These are phyloP conservation scores for Starmerella bombicola DNA, from an alignment of 805 yeast species.

Conservation along the genomic window DNA sequence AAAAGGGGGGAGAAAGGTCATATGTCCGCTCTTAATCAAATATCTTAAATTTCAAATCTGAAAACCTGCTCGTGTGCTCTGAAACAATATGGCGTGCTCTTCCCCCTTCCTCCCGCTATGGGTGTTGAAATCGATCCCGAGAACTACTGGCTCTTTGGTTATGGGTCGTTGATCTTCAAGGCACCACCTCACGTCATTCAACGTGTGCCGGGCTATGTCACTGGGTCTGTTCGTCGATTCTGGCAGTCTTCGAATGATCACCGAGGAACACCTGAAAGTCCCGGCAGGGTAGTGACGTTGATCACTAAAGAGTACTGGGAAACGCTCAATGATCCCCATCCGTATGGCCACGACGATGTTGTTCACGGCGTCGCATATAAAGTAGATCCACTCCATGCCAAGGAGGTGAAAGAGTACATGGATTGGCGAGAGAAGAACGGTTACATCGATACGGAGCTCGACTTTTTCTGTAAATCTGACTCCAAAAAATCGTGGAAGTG, in stretches of 20 bases:
- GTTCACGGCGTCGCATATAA: conserved; percentile 78
- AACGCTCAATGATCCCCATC: conserved; percentile 35
- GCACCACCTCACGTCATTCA: conserved; percentile 67
- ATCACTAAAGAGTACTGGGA: conserved; percentile 45
- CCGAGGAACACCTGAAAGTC: conserved; percentile 73
- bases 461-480: conserved; percentile 40
- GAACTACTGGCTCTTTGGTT: conserved; percentile 65
- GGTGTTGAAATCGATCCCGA: conserved; percentile 12
- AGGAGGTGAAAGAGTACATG: conserved; percentile 51
- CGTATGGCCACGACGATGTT: conserved; percentile 28
- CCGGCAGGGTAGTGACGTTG: conserved; percentile 82
- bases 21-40: no score
- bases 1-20: no score
- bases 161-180: conserved; percentile 78
- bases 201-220: conserved; percentile 57
- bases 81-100: no score
- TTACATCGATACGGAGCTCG: conserved; percentile 55
- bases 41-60: no score
- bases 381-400: conserved; percentile 51
- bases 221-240: conserved; percentile 68
- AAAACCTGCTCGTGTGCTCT: no score
- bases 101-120: no score
- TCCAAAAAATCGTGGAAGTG: conserved; percentile 35
- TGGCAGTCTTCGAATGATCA: conserved; percentile 91
- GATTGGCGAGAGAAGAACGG: conserved; percentile 86